Base-by-base conservation (phyloP, 1,284 basidiomycete species). In the Cryptococcus deneoformans region DNA sequence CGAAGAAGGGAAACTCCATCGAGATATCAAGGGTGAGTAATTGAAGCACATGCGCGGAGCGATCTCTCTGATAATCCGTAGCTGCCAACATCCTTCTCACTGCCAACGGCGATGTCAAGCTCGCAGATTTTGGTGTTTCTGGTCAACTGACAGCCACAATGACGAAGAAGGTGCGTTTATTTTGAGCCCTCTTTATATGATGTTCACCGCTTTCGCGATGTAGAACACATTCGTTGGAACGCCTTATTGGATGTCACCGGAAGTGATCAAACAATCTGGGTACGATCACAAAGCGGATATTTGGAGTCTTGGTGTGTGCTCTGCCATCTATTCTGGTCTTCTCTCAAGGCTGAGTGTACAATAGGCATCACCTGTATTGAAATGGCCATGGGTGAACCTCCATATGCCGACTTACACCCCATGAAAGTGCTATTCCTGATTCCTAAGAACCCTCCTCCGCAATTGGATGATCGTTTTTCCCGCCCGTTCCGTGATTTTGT, bases 361-460 rank as follows among this genome's bases (percentile, higher is more conserved):
- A 34, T 51, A 73, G 71, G 77, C 5, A 99, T 99, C 73, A 98
- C 95, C 4, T 92, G 93, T 10, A 97, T 99, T 67, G 95, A 99
- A 77, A 82, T 99, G 65, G 95, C 95, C 1, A 93, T 90, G 78
- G 95, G 95, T 44, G 94, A 98, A 72, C 95, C 95, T 20, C 95
- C 95, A 2, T 98, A 98, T 71, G 93, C 95, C 1, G 93, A 97
- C 67, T 79, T 98, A 47, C 96, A 99, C 79, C 95, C 95, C 4
- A 99, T 99, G 95, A 98, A 98, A 84, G 93, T 97, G 16, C 83
- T 99, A 38, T 99, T 99, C 82, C 82, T 99, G 58, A 99, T 99
- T 57, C 96, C 95, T 20, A 97, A 98, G 81, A 98, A 98, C 71
- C 86, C 90, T 3, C 96, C 95, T 2, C 96, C 95, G 4, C 85